Conservation (phyloP, 2,329 filamentous ascomycete species). For the Tolypocladium endophyticum region DNA sequence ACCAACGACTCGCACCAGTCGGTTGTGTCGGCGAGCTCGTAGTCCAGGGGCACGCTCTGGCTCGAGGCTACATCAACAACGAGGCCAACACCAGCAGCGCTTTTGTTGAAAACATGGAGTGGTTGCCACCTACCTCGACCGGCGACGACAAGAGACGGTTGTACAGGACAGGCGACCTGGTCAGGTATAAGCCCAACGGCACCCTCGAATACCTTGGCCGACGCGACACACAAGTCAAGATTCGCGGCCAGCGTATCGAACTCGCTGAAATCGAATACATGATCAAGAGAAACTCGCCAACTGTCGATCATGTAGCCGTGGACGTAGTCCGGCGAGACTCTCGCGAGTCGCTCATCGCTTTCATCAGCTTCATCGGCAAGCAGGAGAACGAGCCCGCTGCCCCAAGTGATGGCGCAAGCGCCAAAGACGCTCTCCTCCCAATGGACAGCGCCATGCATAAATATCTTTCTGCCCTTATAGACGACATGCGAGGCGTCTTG, state of each 20-base stretch:
- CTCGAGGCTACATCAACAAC: slow-evolving; percentile 35
- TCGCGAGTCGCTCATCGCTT: neutral
- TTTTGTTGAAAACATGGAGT: slow-evolving; percentile 7
- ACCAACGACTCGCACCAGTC: slow-evolving; percentile 7
- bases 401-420: neutral
- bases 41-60: slow-evolving; percentile 24
- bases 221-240: slow-evolving; percentile 4
- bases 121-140: neutral
- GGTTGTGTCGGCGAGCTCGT: slow-evolving; percentile 11
- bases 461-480: neutral
- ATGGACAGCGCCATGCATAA: neutral
- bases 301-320: neutral
- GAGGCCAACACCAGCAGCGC: slow-evolving; percentile 14
- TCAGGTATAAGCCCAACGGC: neutral
- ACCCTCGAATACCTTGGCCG: neutral
- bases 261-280: slow-evolving; percentile 10
- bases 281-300: neutral
- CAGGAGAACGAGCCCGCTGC: neutral
- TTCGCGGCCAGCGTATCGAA: slow-evolving; percentile 10
- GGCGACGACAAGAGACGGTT: slow-evolving; percentile 7
- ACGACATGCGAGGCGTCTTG: neutral
- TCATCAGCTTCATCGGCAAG: neutral
- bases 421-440: neutral
- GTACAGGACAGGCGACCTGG: slow-evolving; percentile 10
- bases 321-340: neutral